These are phyloP conservation scores for Datisca glomerata DNA, from an alignment of 306 rosid genomes.

Conservation along the genomic window DNA sequence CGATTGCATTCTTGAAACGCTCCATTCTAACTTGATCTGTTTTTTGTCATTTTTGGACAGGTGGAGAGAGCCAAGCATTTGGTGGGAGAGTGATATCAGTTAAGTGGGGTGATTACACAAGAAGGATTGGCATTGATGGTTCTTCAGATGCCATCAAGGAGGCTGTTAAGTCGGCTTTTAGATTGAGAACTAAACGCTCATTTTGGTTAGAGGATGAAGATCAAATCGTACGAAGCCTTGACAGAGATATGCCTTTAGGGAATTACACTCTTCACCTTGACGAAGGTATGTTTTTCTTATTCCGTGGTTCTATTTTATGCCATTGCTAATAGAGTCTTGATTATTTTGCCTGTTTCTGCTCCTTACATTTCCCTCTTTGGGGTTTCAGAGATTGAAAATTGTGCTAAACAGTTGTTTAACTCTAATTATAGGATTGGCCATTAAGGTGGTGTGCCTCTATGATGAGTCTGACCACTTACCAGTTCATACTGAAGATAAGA, in stretches of 20 bases:
- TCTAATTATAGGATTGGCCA: constrained; percentile 61
- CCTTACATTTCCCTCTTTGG: too few species aligned
- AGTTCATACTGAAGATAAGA: constrained; percentile 76
- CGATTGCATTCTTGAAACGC: too few species aligned
- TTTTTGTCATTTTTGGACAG: constrained; percentile 24
- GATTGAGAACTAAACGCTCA: constrained; percentile 83
- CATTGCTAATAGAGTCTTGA: neutral
- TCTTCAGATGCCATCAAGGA: constrained; percentile 86
- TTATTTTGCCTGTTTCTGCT: neutral
- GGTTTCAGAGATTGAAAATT: too few species aligned
- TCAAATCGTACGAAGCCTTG: constrained; percentile 77
- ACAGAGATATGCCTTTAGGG: constrained; percentile 94
- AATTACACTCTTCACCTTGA: constrained; percentile 89
- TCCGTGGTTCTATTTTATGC: neutral
- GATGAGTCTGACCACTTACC: constrained; percentile 71
- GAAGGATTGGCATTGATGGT: constrained; percentile 90
- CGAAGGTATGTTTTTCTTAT: constrained; percentile 41
- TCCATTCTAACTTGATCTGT: constrained; percentile 6
- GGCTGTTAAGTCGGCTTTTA: constrained; percentile 77
- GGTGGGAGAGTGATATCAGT: constrained; percentile 89
- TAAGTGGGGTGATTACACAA: constrained; percentile 83
- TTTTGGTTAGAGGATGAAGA: constrained; percentile 99
- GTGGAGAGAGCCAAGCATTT: constrained; percentile 65
- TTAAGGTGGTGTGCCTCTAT: constrained; percentile 68
- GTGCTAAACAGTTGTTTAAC: constrained; percentile 8